Conservation (phyloP, 108 stramenopile species). For the Cyclostephanos tholiformis region DNA sequence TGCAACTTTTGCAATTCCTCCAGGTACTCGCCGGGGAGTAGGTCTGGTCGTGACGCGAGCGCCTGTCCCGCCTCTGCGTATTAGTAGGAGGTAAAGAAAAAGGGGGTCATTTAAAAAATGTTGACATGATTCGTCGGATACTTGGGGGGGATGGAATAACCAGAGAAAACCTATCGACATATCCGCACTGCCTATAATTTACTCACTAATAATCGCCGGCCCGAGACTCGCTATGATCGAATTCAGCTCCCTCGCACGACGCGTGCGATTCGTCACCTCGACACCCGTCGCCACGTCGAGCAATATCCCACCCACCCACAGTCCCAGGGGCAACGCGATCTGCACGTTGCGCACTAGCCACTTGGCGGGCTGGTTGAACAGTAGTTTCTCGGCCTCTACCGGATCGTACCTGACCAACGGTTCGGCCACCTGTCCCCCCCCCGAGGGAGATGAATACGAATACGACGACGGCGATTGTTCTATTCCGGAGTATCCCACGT, state of each 20-base stretch:
- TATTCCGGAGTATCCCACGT: too few relatives aligned
- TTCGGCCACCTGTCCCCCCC: slow-evolving; percentile 66
- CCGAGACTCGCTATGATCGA: slow-evolving; percentile 83
- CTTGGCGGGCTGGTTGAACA: slow-evolving; percentile 86
- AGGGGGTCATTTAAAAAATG: not conserved
- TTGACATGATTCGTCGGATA: not conserved
- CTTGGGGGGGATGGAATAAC: too few relatives aligned
- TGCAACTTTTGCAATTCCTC: slow-evolving; percentile 95
- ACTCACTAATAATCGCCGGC: slow-evolving; percentile 91
- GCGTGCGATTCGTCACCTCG: slow-evolving; percentile 47
- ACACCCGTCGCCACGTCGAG: slow-evolving; percentile 66
- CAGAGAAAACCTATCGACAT: not conserved
- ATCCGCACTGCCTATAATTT: not conserved
- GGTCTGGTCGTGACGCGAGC: slow-evolving; percentile 87
- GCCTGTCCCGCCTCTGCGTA: slow-evolving; percentile 66
- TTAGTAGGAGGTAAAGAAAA: not conserved
- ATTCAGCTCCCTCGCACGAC: slow-evolving; percentile 79
- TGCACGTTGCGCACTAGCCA: slow-evolving; percentile 95
- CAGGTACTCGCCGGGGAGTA: slow-evolving; percentile 92
- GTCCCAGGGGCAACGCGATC: slow-evolving; percentile 90
- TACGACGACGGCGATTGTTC: not conserved
- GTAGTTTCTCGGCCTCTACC: slow-evolving; percentile 65
- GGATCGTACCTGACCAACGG: slow-evolving; percentile 92
- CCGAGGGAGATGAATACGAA: not conserved
- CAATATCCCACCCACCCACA: slow-evolving; percentile 78